These are phyloP conservation scores for Flaveria ramosissima DNA, from an alignment of 129 eudicot genomes.

Conservation along the genomic window DNA sequence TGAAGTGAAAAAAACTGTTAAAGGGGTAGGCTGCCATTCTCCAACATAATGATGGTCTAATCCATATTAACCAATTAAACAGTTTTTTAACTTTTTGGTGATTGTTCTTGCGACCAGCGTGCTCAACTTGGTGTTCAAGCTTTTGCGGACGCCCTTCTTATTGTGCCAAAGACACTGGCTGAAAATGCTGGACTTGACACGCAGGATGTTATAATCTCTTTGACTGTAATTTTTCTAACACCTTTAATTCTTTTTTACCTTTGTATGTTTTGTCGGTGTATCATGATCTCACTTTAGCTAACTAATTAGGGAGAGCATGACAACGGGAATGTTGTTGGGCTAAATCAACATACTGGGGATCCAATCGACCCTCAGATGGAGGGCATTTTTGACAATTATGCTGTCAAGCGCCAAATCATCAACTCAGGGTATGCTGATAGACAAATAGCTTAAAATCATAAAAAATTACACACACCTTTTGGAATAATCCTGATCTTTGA, in stretches of 20 bases:
- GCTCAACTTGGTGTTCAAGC: conserved; percentile 98
- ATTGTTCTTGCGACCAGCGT: conserved; percentile 49
- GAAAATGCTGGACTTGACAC: conserved; percentile 99
- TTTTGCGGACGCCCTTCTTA: conserved; percentile 95
- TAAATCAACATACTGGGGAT: conserved; percentile 88
- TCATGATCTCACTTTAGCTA: conserved; percentile 10
- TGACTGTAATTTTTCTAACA: conserved; percentile 58
- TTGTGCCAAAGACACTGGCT: conserved; percentile 93
- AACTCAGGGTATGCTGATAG: conserved; percentile 76
- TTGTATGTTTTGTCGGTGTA: not conserved
- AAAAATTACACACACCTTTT: not conserved
- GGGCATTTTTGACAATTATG: conserved; percentile 95
- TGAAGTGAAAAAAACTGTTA: conserved; percentile 86
- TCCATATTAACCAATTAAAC: not conserved
- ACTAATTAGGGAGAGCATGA: conserved; percentile 84
- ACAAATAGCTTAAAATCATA: not conserved
- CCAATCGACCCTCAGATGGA: conserved; percentile 97
- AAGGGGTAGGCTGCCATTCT: conserved; percentile 63
- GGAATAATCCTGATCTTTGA: not conserved
- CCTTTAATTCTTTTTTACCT: not conserved
- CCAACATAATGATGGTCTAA: not conserved
- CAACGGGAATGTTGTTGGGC: conserved; percentile 83
- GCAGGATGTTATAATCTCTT: conserved; percentile 82
- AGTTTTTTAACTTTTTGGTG: conserved; percentile 12
- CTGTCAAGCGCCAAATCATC: conserved; percentile 89